phyloP scores from a whole-genome alignment of 139 green algal species.

The Zygnema cylindricum region DNA sequence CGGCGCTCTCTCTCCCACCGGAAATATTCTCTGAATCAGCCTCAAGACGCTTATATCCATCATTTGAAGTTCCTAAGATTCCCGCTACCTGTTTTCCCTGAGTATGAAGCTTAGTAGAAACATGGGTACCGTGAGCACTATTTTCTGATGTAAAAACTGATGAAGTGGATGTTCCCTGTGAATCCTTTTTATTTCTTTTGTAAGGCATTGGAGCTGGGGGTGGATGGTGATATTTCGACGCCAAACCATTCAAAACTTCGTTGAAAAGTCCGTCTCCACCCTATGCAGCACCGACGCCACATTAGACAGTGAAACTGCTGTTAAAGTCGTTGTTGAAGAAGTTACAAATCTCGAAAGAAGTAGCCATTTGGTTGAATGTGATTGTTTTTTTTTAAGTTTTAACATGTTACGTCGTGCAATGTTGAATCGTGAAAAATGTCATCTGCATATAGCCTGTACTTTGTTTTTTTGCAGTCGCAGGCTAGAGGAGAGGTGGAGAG shows the following conservation, averaged over 20 bases:
- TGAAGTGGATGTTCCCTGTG: neutral
- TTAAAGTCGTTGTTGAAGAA: no score
- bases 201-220: slow-evolving; percentile 15
- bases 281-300: slow-evolving; percentile 38
- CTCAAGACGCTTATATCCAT: neutral
- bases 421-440: no score
- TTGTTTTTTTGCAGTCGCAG: no score
- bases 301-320: no score
- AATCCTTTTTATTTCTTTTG: neutral
- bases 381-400: no score
- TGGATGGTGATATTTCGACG: slow-evolving; percentile 51
- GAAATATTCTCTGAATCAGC: neutral
- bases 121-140: neutral
- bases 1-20: neutral
- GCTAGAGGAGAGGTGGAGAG: no score
- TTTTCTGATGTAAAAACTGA: neutral
- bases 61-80: neutral
- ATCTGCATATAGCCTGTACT: no score
- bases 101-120: neutral
- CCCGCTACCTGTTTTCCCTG: no score
- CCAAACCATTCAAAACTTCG: slow-evolving; percentile 83
- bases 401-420: no score
- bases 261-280: slow-evolving; percentile 90
- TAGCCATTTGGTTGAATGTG: no score
- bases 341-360: no score